A percentile compares a stretch with the other conserved stretches of the same genome.
Conservation (phyloP, 768 basidiomycete species). For the Trametes elegans region DNA sequence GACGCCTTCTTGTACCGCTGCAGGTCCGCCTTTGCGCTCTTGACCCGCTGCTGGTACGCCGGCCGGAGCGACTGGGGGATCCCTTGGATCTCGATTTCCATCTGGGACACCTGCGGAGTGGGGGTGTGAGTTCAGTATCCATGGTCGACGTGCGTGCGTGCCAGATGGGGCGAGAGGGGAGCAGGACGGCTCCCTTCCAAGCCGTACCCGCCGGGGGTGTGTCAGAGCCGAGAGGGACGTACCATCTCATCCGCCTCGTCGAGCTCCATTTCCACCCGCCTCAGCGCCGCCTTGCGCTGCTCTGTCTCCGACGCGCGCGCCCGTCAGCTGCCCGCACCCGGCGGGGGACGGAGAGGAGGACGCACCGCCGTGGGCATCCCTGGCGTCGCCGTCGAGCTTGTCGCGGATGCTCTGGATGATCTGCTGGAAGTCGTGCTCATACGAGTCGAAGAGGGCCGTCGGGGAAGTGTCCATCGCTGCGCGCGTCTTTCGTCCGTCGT, state of each 20-base stretch:
- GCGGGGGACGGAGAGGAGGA: neutral
- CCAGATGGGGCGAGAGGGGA: neutral
- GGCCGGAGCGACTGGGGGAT: constrained; percentile 84
- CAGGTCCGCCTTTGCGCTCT: constrained; percentile 72
- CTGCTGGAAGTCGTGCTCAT: constrained; percentile 89
- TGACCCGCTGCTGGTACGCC: constrained; percentile 74
- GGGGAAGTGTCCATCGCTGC: constrained; percentile 74
- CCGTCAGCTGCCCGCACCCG: neutral
- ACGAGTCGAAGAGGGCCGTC: constrained; percentile 84
- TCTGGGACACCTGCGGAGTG: constrained; percentile 81
- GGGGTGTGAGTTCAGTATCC: neutral
- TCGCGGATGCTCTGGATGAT: constrained; percentile 71
- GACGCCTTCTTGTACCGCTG: constrained; percentile 77
- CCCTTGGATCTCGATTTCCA: constrained; percentile 97
- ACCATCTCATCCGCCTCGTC: constrained; percentile 99
- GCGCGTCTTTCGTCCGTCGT: neutral
- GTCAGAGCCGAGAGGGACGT: constrained; percentile 23
- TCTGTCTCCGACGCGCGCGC: constrained; percentile 46
- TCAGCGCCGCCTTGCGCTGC: constrained; percentile 72
- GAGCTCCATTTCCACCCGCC: constrained; percentile 90
- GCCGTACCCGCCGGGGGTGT: no score
- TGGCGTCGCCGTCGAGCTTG: constrained; percentile 72
- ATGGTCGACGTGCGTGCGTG: neutral
- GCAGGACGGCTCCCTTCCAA: no score
- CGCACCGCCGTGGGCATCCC: constrained; percentile 69